Base-by-base conservation (phyloP, 1,284 basidiomycete species). In the Pulveroboletus ridleyi region DNA sequence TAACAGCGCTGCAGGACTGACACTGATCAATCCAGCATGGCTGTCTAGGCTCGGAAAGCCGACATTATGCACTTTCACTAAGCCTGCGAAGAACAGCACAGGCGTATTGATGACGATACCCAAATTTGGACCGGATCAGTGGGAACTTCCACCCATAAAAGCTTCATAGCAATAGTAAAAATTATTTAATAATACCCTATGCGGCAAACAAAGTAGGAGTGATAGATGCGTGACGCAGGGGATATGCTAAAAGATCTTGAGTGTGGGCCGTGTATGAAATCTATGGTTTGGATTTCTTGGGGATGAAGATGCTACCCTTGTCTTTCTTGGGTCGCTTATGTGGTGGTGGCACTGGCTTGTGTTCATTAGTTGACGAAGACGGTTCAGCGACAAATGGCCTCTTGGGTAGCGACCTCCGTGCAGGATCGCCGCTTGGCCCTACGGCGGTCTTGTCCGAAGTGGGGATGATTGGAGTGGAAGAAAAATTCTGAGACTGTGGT, bases 1-100 rank as follows among this genome's bases (percentile, higher is more conserved):
- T 69, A 56, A 71, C 33, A n/a, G 23, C n/a, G 59, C 18, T 63
- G 2, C 70, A 95, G 93, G 88, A 44, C 72, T 96, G 33, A 98
- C 96, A 1, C 84, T 91, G 54, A 86, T 98, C 69, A 98, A 99
- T 78, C 87, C 95, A 2, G 86, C 87, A 14, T 99, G 98, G 98
- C 78, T 99, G 50, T 84, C 92, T 4, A 86, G 86, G 2, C 83
- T 99, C 17, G 97, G 94, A 22, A 89, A 86, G 56, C 83, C 86
- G 57, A 84, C 89, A 0, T 79, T 98, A 59, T 99, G 96, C 78
- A 92, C 90, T 2, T 98, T 95, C 76, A 94, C 92, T 8, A 96
- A 96, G 77, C 92, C 95, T 0, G 75, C 89, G 41, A 92, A 91
- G 78, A 89, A 91, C 62, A 88, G 84, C 50, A 78, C 83, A 2